phyloP scores from a whole-genome alignment of 225 moss, liverwort and hornwort species.

The Ulota crispa region DNA sequence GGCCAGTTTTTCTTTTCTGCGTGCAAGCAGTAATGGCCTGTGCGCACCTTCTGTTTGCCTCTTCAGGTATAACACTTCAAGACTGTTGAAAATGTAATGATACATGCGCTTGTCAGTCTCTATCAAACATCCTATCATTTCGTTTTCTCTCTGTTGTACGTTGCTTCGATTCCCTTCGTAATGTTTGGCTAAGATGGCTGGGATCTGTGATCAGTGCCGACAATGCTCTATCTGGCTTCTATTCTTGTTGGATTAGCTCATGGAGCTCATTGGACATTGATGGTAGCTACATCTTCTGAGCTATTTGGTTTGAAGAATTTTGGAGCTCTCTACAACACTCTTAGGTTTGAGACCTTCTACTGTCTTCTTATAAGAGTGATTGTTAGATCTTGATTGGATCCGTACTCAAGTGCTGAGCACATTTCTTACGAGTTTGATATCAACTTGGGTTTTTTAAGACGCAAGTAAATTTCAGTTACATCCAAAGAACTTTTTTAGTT shows the following conservation, averaged over 20 bases:
- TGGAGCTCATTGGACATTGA: constrained; percentile 98
- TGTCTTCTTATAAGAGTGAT: constrained; percentile 18
- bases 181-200: constrained; percentile 14
- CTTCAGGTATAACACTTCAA: constrained; percentile 59
- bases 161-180: not conserved
- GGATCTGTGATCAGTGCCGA: constrained; percentile 66
- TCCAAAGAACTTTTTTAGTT: not conserved
- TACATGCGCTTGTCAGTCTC: not conserved
- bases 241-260: constrained; percentile 94
- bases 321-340: constrained; percentile 93
- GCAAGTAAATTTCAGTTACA: not conserved
- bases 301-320: constrained; percentile 86
- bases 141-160: constrained; percentile 16
- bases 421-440: constrained; percentile 1
- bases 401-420: not conserved
- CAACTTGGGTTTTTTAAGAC: not conserved
- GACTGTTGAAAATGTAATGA: not conserved
- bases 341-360: constrained; percentile 57
- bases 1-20: constrained; percentile 82
- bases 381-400: constrained; percentile 10
- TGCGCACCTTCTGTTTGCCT: constrained; percentile 89
- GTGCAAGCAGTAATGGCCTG: constrained; percentile 91
- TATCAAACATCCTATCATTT: not conserved
- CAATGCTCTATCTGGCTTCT: constrained; percentile 86
- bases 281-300: constrained; percentile 96